Evolutionary conservation across 148 eudicot species (phyloP).

Genomic region (Amaranthus cruentus): DNA sequence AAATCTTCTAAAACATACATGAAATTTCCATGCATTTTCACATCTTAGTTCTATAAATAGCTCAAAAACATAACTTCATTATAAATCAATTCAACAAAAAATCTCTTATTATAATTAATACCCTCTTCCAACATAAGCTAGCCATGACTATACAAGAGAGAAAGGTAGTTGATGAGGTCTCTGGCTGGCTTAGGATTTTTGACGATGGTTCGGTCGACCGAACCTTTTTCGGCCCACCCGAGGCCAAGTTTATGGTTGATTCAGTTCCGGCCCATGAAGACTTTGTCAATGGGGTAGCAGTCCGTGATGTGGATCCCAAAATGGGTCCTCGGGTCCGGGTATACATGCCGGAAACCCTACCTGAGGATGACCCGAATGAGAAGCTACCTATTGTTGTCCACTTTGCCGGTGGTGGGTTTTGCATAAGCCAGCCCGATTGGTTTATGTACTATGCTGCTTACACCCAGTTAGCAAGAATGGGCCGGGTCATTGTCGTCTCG

Average conservation of each 20-base stretch:
- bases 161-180: conserved; percentile 53
- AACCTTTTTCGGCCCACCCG: conserved; percentile 62
- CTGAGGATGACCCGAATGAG: conserved; percentile 10
- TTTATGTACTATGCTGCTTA: conserved; percentile 68
- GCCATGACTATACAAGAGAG: conserved; percentile 26
- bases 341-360: conserved; percentile 47
- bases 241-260: conserved; percentile 64
- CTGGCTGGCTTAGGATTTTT: conserved; percentile 75
- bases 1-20: not conserved
- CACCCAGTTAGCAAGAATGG: conserved; percentile 40
- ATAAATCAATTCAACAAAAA: not conserved
- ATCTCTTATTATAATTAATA: not conserved
- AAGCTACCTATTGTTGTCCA: conserved; percentile 69
- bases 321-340: conserved; percentile 44
- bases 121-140: not conserved
- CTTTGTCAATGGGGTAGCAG: conserved; percentile 56
- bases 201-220: conserved; percentile 83
- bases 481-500: conserved; percentile 43
- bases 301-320: conserved; percentile 33
- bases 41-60: not conserved
- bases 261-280: conserved; percentile 50
- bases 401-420: conserved; percentile 82
- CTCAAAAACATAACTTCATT: not conserved
- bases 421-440: conserved; percentile 67
- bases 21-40: conserved; percentile 18